Evolutionary conservation across 371 early-diverging fungal genomes (phyloP), one percentile per base, ranked within the genome.

Genomic region (Mucor piriformis): DNA sequence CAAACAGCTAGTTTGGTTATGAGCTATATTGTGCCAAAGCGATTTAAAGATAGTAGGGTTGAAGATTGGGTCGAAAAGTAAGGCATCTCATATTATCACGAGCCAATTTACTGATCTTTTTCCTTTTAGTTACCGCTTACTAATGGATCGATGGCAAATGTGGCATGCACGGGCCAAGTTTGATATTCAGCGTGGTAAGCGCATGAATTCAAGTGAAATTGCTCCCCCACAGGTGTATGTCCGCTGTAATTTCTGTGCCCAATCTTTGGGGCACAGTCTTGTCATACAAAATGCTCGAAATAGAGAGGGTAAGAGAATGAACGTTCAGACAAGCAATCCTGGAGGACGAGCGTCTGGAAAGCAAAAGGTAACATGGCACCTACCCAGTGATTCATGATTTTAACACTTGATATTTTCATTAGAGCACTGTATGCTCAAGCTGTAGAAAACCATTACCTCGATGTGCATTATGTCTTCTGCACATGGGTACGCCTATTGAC

Each of bases 381-480:
- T 37, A 38, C n/a, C 29, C 11, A 15, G 24, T 48, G 2, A n/a
- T 18, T 18, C 42, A 42, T 24, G 49, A 6, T 8, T 35, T 24
- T 33, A 47, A 37, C 38, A 37, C 18, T 29, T 20, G 15, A 44
- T 21, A 27, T 42, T 21, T 27, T 51, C n/a, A n/a, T n/a, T 73
- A 89, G 85, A 68, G 79, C 33, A 90, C 87, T 0, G 74, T 77
- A 25, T 97, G 98, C 62, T 93, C 94, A 16, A 84, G 84, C 46
- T 98, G 98, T 70, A 74, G 84, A 56, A 93, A 92, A 66, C 84
- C 89, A 6, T 74, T 96, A n/a, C 97, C 97, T 7, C 83, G 94
- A n/a, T 98, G 98, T 69, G 86, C 95, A 0, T 72, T 98, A 13
- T 98, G 98, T 71, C 74, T 95, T 20, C 75, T 96, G 54, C 88